Base-by-base conservation (phyloP, 2,329 filamentous ascomycete species). In the Trichoderma harzianum region DNA sequence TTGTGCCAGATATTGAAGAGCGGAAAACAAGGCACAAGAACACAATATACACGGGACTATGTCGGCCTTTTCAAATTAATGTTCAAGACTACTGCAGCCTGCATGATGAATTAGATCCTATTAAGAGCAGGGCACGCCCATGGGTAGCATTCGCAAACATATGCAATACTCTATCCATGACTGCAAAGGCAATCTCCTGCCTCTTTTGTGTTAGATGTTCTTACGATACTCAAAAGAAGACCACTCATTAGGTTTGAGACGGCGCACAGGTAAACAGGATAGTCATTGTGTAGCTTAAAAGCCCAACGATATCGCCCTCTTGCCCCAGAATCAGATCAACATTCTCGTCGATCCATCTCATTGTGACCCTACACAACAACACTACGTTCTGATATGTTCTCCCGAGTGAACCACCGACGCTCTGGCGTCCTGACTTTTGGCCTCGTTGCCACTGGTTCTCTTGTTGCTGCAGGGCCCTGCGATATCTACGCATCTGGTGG, bases 401-500 rank as follows among this genome's bases (percentile, higher is more conserved):
- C 60, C 7, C 21, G 36, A 28, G 16, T 24, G 34, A 28, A 28
- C 14, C 60, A 36, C 24, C 34, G 24, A 11, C 34, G 60, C 26
- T 28, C 34, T 26, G 5, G 60, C 60, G 24, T 62, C n/a, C 65
- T 68, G 2, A 36, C 65, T 8, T 28, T 68, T 11, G 53, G 30
- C 26, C 55, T 69, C 7, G 21, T 57, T 14, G 55, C 24, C 14
- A 39, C 55, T 8, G 8, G 66, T 55, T 57, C 64, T 24, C 24
- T 69, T 32, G 66, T 26, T 18, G 1, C 66, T 12, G 66, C 66
- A 3, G 66, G 66, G 5, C 66, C 66, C 1, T 69, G 66, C 12
- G 66, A 69, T 26, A 60, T 69, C 26, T 69, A 69, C n/a, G 14
- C 66, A 21, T 47, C 66, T 16, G 66, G 66, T 3, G 66, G 66